Evolutionary conservation across 2,329 filamentous ascomycete species (phyloP).

Genomic region (Polychaeton citri): DNA sequence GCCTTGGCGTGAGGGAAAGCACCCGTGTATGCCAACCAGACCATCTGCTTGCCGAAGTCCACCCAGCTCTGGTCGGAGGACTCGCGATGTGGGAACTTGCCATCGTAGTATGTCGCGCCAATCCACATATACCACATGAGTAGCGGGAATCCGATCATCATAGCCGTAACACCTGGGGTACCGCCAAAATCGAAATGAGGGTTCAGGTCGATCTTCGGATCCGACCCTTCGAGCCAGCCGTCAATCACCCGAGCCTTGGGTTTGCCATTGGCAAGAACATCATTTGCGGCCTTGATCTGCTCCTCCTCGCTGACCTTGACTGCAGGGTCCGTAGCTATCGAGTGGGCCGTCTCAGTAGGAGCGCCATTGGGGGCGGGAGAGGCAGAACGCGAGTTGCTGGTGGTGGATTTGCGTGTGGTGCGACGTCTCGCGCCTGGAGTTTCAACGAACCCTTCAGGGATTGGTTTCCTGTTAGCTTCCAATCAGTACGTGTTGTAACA

Average conservation of each 20-base stretch:
- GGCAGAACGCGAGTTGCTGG: slow-evolving; percentile 23
- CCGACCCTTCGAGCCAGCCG: slow-evolving; percentile 21
- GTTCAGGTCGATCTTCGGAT: slow-evolving; percentile 30
- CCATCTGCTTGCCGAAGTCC: slow-evolving; percentile 62
- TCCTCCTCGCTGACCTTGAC: slow-evolving; percentile 4
- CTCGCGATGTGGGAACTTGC: slow-evolving; percentile 49
- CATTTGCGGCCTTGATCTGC: slow-evolving; percentile 10
- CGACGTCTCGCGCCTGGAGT: slow-evolving; percentile 32
- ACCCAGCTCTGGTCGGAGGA: slow-evolving; percentile 29
- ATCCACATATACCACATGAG: slow-evolving; percentile 99
- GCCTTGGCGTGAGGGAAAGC: slow-evolving; percentile 73
- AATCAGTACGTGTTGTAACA: slow-evolving; percentile 4
- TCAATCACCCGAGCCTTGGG: slow-evolving; percentile 26
- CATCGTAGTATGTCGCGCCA: slow-evolving; percentile 83
- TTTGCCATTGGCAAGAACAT: slow-evolving; percentile 23
- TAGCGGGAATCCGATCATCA: slow-evolving; percentile 88
- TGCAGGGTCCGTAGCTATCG: slow-evolving; percentile 1
- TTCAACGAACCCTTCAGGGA: slow-evolving; percentile 33
- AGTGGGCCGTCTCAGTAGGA: slow-evolving; percentile 6
- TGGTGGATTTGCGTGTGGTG: slow-evolving; percentile 28
- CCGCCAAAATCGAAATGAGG: slow-evolving; percentile 73
- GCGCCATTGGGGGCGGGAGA: slow-evolving; percentile 14
- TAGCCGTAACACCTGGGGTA: slow-evolving; percentile 59
- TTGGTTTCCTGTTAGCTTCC: slow-evolving; percentile 21
- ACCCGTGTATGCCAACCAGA: slow-evolving; percentile 61